Evolutionary conservation across 2,329 filamentous ascomycete genomes (phyloP).

Genomic region (Purpureocillium lavendulum): DNA sequence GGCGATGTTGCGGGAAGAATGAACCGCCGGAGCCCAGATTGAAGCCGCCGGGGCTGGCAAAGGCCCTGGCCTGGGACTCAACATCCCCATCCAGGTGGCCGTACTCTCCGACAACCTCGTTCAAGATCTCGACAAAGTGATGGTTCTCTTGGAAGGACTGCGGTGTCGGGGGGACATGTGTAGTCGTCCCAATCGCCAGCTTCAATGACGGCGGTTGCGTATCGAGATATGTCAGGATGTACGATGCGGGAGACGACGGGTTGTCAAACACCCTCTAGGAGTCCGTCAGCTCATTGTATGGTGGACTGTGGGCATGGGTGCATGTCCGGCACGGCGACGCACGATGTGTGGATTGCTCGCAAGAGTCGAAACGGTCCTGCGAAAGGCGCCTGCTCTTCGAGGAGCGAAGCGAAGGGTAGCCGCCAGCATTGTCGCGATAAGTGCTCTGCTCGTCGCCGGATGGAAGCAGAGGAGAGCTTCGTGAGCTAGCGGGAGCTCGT

Average conservation of each 20-base stretch:
- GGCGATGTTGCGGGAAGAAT: constrained; percentile 36
- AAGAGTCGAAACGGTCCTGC: constrained; percentile 35
- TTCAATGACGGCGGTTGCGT: constrained; percentile 43
- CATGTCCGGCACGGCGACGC: constrained; percentile 15
- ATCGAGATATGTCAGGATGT: constrained; percentile 53
- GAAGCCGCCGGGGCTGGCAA: constrained; percentile 49
- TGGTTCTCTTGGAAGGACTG: constrained; percentile 51
- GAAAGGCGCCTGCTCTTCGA: constrained; percentile 10
- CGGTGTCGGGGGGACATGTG: constrained; percentile 51
- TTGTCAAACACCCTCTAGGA: constrained; percentile 50
- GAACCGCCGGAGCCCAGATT: constrained; percentile 43
- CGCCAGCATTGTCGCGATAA: constrained; percentile 15
- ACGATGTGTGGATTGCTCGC: constrained; percentile 47
- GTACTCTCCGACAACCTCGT: constrained; percentile 46
- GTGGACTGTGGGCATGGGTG: background rate
- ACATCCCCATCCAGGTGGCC: constrained; percentile 49
- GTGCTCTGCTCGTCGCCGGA: background rate
- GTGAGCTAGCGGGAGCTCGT: too few species aligned
- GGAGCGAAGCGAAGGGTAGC: constrained; percentile 14
- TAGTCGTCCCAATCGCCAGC: constrained; percentile 52
- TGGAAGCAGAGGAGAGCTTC: background rate
- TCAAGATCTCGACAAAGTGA: constrained; percentile 49
- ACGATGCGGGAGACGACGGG: constrained; percentile 31
- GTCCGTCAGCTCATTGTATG: constrained; percentile 5
- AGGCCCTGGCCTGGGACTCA: constrained; percentile 47